phyloP scores from a whole-genome alignment of 805 yeast genomes.

The Nakazawaea siamensis region DNA sequence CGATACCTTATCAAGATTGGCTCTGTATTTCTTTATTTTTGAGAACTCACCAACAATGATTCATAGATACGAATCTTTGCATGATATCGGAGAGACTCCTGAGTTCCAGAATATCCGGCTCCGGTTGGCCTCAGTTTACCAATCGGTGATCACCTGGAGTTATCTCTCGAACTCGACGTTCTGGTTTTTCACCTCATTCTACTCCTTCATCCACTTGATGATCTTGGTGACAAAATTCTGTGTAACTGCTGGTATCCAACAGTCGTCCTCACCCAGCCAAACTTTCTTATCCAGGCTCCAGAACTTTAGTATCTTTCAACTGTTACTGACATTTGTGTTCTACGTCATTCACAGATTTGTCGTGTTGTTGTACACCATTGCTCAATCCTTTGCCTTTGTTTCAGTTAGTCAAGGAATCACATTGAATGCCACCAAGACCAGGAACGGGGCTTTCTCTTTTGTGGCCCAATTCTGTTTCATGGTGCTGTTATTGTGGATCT shows the following conservation, averaged over 20 bases:
- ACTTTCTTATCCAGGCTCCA: conserved; percentile 1
- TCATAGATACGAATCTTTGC: conserved; percentile 4
- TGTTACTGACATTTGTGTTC: background rate
- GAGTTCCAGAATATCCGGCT: conserved; percentile 5
- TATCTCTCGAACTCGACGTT: conserved; percentile 2
- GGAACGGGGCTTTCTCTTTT: background rate
- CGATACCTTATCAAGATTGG: conserved; percentile 3
- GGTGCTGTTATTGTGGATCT: background rate
- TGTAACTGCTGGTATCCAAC: no score
- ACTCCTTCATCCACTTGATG: background rate
- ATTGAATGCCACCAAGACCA: conserved; percentile 2
- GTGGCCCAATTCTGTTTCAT: background rate
- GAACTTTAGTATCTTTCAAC: conserved; percentile 3
- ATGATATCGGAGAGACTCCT: conserved; percentile 2
- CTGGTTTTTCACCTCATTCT: background rate
- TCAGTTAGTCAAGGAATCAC: conserved; percentile 5
- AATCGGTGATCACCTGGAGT: conserved; percentile 5
- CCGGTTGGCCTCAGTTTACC: conserved; percentile 1
- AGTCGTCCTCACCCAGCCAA: background rate
- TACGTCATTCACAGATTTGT: conserved; percentile 4
- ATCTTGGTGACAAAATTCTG: no score
- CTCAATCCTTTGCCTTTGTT: conserved; percentile 5
- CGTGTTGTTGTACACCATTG: conserved; percentile 4
- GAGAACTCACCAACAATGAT: conserved; percentile 8
- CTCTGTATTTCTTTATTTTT: conserved; percentile 10